A percentile compares a stretch with the other conserved stretches of the same genome.
Evolutionary conservation across 768 basidiomycete genomes (phyloP).

Genomic region (Auricularia auricula-judae): DNA sequence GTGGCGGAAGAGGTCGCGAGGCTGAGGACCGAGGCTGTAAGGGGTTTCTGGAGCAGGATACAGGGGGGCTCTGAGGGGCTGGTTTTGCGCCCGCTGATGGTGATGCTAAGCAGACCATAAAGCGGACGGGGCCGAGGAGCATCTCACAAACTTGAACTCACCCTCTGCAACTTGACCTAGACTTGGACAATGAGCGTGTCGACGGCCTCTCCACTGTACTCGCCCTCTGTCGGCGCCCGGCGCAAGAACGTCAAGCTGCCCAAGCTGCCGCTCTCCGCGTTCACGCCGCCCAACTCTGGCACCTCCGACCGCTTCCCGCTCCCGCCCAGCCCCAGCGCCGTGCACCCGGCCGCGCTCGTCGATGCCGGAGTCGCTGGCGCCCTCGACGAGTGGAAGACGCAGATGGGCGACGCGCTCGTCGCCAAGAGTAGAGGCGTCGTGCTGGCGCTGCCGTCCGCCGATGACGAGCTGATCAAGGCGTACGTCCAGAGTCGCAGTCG

Average conservation of each 20-base stretch:
- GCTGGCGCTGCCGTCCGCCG: constrained; percentile 30
- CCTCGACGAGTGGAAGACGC: constrained; percentile 40
- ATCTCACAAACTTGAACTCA: no score
- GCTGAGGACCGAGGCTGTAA: no score
- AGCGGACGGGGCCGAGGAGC: no score
- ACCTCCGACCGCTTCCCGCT: constrained; percentile 57
- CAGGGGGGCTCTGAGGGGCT: no score
- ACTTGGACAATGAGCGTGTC: no score
- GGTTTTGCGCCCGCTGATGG: no score
- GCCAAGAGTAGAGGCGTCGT: constrained; percentile 46
- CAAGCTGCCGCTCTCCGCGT: constrained; percentile 63
- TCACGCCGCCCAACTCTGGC: constrained; percentile 54
- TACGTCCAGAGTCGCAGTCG: background rate
- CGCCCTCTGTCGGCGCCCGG: constrained; percentile 35
- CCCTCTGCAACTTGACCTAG: no score
- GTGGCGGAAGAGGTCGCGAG: no score
- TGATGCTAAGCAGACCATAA: no score
- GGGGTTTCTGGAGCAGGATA: no score
- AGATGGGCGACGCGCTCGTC: constrained; percentile 35
- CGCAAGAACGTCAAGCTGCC: constrained; percentile 62
- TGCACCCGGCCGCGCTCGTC: constrained; percentile 51
- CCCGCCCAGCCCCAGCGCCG: constrained; percentile 54
- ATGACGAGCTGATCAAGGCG: constrained; percentile 9
- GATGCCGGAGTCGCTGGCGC: constrained; percentile 54
- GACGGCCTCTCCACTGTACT: constrained; percentile 7